Evolutionary conservation across 768 basidiomycete genomes (phyloP).

Genomic region (Rickenella mellea): DNA sequence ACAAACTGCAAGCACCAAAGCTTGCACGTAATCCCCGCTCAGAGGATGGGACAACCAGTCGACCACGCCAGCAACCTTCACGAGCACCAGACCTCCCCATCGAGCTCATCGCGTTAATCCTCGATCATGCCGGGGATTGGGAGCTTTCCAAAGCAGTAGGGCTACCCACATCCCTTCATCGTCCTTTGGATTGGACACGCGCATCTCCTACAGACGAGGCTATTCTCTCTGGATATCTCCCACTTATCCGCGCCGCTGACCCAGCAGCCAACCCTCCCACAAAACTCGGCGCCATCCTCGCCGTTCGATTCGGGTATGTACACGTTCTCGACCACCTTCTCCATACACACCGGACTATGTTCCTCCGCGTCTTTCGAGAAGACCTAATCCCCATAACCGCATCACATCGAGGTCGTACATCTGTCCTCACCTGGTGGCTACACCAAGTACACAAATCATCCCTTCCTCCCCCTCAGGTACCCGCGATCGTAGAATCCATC

Average conservation of each 20-base stretch:
- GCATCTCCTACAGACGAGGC: constrained; percentile 64
- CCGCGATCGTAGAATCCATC: constrained; percentile 57
- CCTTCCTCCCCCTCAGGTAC: constrained; percentile 42
- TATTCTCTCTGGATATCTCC: constrained; percentile 56
- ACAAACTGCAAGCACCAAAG: constrained; percentile 15
- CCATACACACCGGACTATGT: constrained; percentile 52
- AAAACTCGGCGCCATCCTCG: constrained; percentile 54
- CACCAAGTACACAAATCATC: constrained; percentile 50
- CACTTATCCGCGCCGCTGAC: constrained; percentile 50
- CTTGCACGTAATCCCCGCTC: background rate
- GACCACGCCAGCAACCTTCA: constrained; percentile 20
- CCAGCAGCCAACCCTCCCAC: constrained; percentile 53
- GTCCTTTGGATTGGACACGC: constrained; percentile 61
- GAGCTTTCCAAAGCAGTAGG: constrained; percentile 72
- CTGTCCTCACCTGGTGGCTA: constrained; percentile 79
- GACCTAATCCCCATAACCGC: constrained; percentile 73
- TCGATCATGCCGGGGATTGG: constrained; percentile 79
- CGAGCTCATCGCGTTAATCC: constrained; percentile 67
- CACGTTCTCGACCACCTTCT: constrained; percentile 69
- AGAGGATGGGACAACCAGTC: constrained; percentile 4
- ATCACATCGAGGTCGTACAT: constrained; percentile 60
- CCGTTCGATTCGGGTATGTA: constrained; percentile 67
- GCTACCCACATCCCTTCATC: constrained; percentile 57
- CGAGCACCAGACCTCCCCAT: constrained; percentile 55
- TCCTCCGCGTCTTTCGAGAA: constrained; percentile 52